Evolutionary conservation across 768 basidiomycete species (phyloP), one percentile per base, ranked within the genome.

Genomic region (Tubosaeta brunneosetosa): DNA sequence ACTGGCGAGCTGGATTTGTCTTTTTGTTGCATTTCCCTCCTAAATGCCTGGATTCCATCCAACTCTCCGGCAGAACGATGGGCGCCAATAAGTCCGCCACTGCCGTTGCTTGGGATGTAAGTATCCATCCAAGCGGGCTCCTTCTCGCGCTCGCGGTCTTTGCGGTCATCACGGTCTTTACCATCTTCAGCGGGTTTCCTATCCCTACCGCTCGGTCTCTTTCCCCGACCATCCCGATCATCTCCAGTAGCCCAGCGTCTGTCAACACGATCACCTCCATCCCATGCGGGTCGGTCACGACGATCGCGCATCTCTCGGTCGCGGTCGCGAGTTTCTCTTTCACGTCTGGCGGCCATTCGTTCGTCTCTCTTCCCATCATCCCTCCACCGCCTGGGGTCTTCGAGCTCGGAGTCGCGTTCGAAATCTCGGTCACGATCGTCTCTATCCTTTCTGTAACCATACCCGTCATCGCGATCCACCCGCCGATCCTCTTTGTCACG

Each of bases 41-140:
- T 93, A 82, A 89, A 92, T 2, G 84, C 88, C 61, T 93, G 90
- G 31, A 93, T 89, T 33, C 86, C 82, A 65, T 92, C 90, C 25
- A 90, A 72, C 62, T 87, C 86, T 17, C 86, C 90, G 44, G 80
- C 78, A 26, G 70, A 67, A 31, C 72, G 73, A 54, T 79, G 79
- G 8, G 80, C 80, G 16, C 87, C 86, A 49, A 88, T 74, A 49
- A 88, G 83, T 13, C 85, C 86, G 44, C 74, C 71, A 31, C 71
- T 72, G 16, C 81, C 66, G 22, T 76, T 77, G 47, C 71, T 76
- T 12, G 89, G 88, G 55, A 91, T 78, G 64, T 90, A 91, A 17
- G 87, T 83, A 58, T 91, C 91, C 90, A 93, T 93, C 90, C 90
- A 93, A 16, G 90, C 90, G 22, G 90, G 91, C 64, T 92, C 91